These are phyloP conservation scores for Protoeuglena noctilucae DNA, from an alignment of 139 green algal genomes.

Conservation along the genomic window DNA sequence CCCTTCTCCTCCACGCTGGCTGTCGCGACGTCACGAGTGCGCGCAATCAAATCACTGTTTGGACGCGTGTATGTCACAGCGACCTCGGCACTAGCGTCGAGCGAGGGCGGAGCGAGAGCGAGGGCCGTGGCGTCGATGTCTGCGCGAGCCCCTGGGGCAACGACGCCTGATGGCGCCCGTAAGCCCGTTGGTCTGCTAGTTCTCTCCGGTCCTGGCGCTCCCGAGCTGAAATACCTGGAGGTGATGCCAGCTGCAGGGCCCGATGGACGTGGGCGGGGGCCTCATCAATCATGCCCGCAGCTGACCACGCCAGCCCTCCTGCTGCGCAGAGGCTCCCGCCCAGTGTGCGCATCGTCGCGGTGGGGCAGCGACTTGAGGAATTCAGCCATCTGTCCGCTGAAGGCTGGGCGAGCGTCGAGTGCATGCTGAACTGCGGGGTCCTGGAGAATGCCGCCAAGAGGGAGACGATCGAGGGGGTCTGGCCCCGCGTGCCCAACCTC, in stretches of 20 bases:
- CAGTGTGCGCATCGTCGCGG: neutral
- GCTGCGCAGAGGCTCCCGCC: conserved; percentile 9
- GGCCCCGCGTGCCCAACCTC: conserved; percentile 13
- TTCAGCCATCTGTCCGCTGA: conserved; percentile 14
- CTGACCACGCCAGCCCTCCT: no score
- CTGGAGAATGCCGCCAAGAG: conserved; percentile 22
- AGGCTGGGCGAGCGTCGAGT: conserved; percentile 25
- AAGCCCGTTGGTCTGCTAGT: no score
- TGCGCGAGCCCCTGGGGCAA: no score
- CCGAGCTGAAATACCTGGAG: conserved; percentile 28
- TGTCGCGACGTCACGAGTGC: no score
- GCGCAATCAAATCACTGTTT: no score
- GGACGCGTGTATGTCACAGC: no score
- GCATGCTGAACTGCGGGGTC: conserved; percentile 38
- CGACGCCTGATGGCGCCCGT: no score
- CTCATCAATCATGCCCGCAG: conserved; percentile 16
- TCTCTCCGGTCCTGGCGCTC: conserved; percentile 15
- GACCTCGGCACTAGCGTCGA: no score
- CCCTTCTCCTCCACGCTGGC: no score
- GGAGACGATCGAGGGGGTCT: conserved; percentile 24
- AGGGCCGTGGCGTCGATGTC: no score
- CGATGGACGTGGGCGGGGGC: conserved; percentile 12
- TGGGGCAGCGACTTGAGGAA: conserved; percentile 5
- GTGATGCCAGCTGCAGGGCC: conserved; percentile 14
- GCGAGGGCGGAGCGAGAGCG: no score